phyloP scores from a whole-genome alignment of 2,329 filamentous ascomycete species.

The Trichoderma atroviride region DNA sequence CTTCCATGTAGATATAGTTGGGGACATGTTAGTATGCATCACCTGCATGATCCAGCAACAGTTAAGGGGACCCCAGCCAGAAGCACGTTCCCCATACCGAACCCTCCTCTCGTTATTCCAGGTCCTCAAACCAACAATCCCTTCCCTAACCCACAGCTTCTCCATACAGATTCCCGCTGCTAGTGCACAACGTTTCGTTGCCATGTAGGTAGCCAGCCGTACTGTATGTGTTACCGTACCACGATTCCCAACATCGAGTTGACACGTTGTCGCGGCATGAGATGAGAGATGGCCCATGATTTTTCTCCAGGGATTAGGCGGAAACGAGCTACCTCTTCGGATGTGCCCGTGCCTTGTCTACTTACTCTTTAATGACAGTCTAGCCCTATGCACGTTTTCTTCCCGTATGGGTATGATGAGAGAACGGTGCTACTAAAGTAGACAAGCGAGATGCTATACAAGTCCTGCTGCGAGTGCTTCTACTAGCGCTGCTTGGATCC shows the following conservation, averaged over 20 bases:
- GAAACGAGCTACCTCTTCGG: constrained; percentile 10
- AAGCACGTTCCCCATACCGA: constrained; percentile 19
- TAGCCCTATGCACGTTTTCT: not conserved
- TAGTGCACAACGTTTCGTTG: not conserved
- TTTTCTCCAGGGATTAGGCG: constrained; percentile 1
- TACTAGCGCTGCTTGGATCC: not conserved
- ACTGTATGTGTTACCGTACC: not conserved
- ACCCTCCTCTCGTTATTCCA: not conserved
- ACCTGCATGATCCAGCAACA: constrained; percentile 11
- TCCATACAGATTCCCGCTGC: not conserved
- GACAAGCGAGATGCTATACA: not conserved
- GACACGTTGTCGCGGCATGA: constrained; percentile 7
- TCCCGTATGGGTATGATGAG: not conserved
- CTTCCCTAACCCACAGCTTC: not conserved
- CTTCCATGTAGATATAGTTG: not conserved
- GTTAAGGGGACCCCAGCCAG: constrained; percentile 11
- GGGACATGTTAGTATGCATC: not conserved
- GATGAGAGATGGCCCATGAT: not conserved
- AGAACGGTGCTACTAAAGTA: not conserved
- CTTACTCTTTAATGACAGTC: not conserved
- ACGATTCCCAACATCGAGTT: not conserved
- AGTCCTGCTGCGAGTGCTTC: not conserved
- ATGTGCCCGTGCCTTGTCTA: constrained; percentile 16
- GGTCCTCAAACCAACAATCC: not conserved
- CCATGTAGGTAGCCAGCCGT: not conserved